These are phyloP conservation scores for Scedosporium aurantiacum DNA, from an alignment of 2,329 filamentous ascomycete genomes.

Conservation along the genomic window DNA sequence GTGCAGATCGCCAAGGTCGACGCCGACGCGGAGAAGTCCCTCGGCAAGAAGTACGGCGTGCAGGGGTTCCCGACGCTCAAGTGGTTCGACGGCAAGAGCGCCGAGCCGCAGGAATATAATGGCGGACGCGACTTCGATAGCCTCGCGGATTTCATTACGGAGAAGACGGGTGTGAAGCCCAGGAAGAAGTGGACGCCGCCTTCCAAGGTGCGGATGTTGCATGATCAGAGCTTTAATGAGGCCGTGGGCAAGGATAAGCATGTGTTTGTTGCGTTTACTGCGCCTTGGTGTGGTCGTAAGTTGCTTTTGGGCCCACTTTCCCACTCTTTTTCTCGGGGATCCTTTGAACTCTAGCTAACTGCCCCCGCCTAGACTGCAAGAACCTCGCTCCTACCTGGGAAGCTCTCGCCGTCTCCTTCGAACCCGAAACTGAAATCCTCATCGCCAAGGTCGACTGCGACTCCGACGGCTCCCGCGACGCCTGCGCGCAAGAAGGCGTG, in stretches of 20 bases:
- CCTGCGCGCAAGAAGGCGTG: slow-evolving; percentile 65
- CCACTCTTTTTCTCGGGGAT: neutral
- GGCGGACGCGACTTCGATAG: slow-evolving; percentile 81
- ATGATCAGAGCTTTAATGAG: slow-evolving; percentile 66
- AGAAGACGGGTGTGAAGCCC: slow-evolving; percentile 77
- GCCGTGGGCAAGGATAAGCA: slow-evolving; percentile 75
- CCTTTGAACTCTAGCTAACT: neutral
- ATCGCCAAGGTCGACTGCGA: slow-evolving; percentile 96
- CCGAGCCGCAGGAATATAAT: slow-evolving; percentile 73
- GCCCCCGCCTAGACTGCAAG: slow-evolving; percentile 71
- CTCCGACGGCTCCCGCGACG: slow-evolving; percentile 69
- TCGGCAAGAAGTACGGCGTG: slow-evolving; percentile 79
- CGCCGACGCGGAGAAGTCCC: slow-evolving; percentile 73
- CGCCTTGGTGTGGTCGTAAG: slow-evolving; percentile 97
- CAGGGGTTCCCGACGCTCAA: slow-evolving; percentile 96
- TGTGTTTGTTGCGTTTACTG: slow-evolving; percentile 91
- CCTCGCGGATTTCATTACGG: slow-evolving; percentile 65
- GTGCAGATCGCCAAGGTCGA: slow-evolving; percentile 93
- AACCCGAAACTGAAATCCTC: slow-evolving; percentile 63
- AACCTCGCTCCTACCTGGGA: slow-evolving; percentile 85
- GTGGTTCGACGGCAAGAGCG: slow-evolving; percentile 93
- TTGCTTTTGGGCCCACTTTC: slow-evolving; percentile 17
- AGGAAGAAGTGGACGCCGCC: slow-evolving; percentile 65
- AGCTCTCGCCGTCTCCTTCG: slow-evolving; percentile 70
- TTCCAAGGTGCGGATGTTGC: slow-evolving; percentile 70